These are phyloP conservation scores for Colletotrichum tropicale DNA, from an alignment of 2,329 filamentous ascomycete species.

Conservation along the genomic window DNA sequence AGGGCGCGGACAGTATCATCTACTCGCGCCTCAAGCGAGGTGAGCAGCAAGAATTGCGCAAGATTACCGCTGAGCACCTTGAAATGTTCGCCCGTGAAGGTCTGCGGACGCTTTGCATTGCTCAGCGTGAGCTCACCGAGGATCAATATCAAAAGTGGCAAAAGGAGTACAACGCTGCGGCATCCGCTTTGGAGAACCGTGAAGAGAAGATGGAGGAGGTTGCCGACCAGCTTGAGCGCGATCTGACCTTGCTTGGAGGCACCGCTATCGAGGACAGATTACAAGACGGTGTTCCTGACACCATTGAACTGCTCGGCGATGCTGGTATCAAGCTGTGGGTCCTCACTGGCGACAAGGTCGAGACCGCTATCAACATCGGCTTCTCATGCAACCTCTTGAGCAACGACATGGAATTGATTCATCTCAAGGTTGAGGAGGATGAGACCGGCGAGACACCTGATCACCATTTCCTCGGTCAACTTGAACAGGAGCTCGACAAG, in stretches of 20 bases:
- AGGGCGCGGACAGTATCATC: slow-evolving; percentile 96
- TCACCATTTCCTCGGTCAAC: slow-evolving; percentile 56
- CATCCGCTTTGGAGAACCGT: slow-evolving; percentile 80
- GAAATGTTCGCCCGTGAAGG: slow-evolving; percentile 98
- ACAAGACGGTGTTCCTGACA: slow-evolving; percentile 95
- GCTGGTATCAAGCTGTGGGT: slow-evolving; percentile 99
- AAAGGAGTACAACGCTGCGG: slow-evolving; percentile 84
- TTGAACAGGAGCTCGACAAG: slow-evolving; percentile 76
- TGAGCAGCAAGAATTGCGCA: slow-evolving; percentile 83
- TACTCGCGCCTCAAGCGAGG: slow-evolving; percentile 88
- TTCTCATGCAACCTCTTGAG: slow-evolving; percentile 98
- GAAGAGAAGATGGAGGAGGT: slow-evolving; percentile 93
- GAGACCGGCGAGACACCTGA: slow-evolving; percentile 53
- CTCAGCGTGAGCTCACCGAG: slow-evolving; percentile 79
- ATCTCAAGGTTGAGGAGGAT: slow-evolving; percentile 84
- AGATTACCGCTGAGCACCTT: slow-evolving; percentile 87
- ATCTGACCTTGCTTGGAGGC: slow-evolving; percentile 85
- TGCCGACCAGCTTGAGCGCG: slow-evolving; percentile 88
- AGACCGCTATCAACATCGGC: slow-evolving; percentile 99
- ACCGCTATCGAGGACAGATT: slow-evolving; percentile 97
- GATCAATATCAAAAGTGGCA: slow-evolving; percentile 86
- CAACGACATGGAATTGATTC: slow-evolving; percentile 96
- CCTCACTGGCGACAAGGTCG: slow-evolving; percentile 96
- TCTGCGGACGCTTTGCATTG: slow-evolving; percentile 92
- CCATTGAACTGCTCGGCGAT: slow-evolving; percentile 86